Base-by-base conservation (phyloP, 345 rosid species). In the Theobroma cacao region DNA sequence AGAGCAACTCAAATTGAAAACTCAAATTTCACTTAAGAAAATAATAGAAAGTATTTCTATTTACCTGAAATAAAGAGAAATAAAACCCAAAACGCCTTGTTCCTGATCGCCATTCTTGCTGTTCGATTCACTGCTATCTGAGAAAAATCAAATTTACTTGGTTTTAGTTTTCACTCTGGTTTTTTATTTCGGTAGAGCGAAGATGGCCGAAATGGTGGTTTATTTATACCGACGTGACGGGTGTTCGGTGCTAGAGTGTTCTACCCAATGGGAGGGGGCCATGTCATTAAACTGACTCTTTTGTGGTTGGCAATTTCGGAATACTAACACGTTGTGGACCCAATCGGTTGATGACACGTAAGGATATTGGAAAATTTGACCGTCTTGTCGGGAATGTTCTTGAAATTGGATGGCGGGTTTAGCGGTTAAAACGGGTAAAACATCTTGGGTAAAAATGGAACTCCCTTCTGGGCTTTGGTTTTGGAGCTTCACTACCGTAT, bases 21-120 rank as follows among this genome's bases (percentile, higher is more conserved):
- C 1, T 7, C 6, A 12, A 12, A 31, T n/a, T n/a, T n/a, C n/a
- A n/a, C n/a, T n/a, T n/a, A 63, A 31, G 12, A 50, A 55, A 73
- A 45, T n/a, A 10, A 55, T n/a, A 52, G 7, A 28, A n/a, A 40
- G 12, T 0, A 5, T 1, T 74, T 13, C 24, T 3, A 9, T 18
- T 41, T 41, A 75, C 77, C 77, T 18, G 55, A 43, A 2, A 60
- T 7, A 13, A 75, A 58, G 41, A 75, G 69, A 61, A 75, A 31
- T 0, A 75, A 63, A 75, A 60, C 2, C 50, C 53, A 14, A 8
- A 60, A 13, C 24, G 24, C 77, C 38, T 59, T 75, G 38, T 5
- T 43, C 12, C 17, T 28, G 12, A 5, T 22, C 68, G 0, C 17
- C 77, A 74, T 74, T 17, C 56, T 20, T 28, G 40, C 31, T 40